Evolutionary conservation across 306 rosid genomes (phyloP).

Genomic region (Trifolium pratense): DNA sequence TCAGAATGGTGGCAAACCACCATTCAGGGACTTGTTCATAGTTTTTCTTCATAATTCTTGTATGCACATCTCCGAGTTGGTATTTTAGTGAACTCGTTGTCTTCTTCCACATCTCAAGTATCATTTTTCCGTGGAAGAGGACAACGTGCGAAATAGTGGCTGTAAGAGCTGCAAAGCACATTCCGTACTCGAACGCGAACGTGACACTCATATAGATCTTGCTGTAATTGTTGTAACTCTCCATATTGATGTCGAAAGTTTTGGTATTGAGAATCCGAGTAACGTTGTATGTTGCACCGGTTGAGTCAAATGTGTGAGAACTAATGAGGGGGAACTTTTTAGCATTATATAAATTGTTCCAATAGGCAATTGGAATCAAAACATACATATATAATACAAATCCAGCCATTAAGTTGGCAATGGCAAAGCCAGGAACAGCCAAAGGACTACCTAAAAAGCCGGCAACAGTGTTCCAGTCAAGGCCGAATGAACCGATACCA

Average conservation of each 20-base stretch:
- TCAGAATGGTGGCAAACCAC: conserved; percentile 70
- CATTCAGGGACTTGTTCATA: conserved; percentile 73
- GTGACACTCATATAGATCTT: conserved; percentile 70
- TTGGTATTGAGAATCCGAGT: conserved; percentile 53
- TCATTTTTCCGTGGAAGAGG: conserved; percentile 76
- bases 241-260: conserved; percentile 57
- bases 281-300: conserved; percentile 60
- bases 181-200: conserved; percentile 72
- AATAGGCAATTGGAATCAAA: conserved; percentile 69
- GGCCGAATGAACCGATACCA: conserved; percentile 73
- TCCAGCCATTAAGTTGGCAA: conserved; percentile 60
- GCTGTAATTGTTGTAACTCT: conserved; percentile 61
- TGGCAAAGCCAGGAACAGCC: conserved; percentile 74
- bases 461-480: conserved; percentile 83
- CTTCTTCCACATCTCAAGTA: conserved; percentile 60
- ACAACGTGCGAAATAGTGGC: conserved; percentile 80
- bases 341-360: conserved; percentile 68
- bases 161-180: conserved; percentile 73
- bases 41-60: conserved; percentile 79
- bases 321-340: conserved; percentile 74
- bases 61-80: conserved; percentile 63
- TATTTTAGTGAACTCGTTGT: conserved; percentile 47
- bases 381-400: conserved; percentile 53
- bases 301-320: conserved; percentile 66
- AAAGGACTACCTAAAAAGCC: conserved; percentile 80